These are phyloP conservation scores for Cephaloascus albidus DNA, from an alignment of 805 yeast species.

Conservation along the genomic window DNA sequence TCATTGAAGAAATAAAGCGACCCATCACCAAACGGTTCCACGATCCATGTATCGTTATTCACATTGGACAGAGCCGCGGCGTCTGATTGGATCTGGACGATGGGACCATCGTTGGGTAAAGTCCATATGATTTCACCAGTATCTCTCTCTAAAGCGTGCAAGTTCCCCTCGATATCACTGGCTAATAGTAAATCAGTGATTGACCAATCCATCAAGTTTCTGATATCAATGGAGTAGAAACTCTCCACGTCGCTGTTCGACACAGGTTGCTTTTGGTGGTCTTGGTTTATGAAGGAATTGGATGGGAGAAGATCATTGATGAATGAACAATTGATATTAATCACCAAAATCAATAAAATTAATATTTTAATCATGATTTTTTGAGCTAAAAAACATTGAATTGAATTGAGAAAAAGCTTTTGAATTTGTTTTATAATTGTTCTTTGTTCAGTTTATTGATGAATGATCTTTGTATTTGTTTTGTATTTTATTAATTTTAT, in stretches of 20 bases:
- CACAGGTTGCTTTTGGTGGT: no score
- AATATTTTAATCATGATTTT: no score
- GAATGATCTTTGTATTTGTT: no score
- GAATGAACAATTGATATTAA: no score
- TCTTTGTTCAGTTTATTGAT: no score
- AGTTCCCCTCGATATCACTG: conserved; percentile 79
- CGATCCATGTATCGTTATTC: conserved; percentile 55
- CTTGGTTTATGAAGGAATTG: no score
- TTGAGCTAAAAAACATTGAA: no score
- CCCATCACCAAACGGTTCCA: conserved; percentile 87
- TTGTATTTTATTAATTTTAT: no score
- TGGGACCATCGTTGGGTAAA: conserved; percentile 52
- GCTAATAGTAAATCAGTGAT: conserved; percentile 55
- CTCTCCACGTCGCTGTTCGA: neutral
- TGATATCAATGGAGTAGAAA: conserved; percentile 15
- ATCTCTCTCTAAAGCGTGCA: conserved; percentile 70
- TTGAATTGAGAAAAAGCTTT: no score
- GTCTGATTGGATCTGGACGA: conserved; percentile 34
- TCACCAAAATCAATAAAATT: no score
- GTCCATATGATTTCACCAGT: conserved; percentile 78
- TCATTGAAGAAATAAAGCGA: conserved; percentile 71
- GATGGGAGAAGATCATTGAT: no score
- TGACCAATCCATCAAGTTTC: conserved; percentile 35
- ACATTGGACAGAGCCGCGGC: conserved; percentile 1
- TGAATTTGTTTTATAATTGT: no score